Conservation (phyloP, 2,329 filamentous ascomycete species). For the Calonectria hawksworthii region DNA sequence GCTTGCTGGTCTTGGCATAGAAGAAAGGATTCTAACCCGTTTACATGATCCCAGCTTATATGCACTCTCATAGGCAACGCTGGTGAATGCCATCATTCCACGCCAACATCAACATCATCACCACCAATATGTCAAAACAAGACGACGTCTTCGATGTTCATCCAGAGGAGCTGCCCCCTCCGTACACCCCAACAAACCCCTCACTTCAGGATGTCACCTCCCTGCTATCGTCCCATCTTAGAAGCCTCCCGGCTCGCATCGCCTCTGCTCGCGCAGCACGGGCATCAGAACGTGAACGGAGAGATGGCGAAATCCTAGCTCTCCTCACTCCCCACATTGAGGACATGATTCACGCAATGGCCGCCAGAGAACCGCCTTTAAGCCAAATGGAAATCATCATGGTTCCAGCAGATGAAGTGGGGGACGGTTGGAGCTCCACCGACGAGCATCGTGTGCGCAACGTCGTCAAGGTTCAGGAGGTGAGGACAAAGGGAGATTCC, state of each 20-base stretch:
- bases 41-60: background rate
- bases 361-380: conserved; percentile 48
- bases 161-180: conserved; percentile 42
- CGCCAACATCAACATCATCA: background rate
- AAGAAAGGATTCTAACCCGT: background rate
- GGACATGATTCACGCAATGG: conserved; percentile 57
- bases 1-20: background rate
- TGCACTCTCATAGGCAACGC: background rate
- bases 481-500: conserved; percentile 24
- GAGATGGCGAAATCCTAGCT: conserved; percentile 56
- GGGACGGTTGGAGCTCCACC: conserved; percentile 51
- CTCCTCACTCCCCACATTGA: conserved; percentile 58
- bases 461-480: conserved; percentile 48
- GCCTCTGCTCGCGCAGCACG: conserved; percentile 50
- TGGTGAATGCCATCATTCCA: background rate
- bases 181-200: conserved; percentile 38
- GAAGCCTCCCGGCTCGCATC: conserved; percentile 55
- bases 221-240: conserved; percentile 54
- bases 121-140: conserved; percentile 19
- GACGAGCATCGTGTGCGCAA: conserved; percentile 49
- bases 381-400: conserved; percentile 59
- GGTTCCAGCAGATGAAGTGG: conserved; percentile 59
- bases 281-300: conserved; percentile 51
- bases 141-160: background rate
- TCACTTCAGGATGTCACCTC: conserved; percentile 38